Conservation (phyloP, 495 filamentous ascomycete genomes). For the Aspergillus baeticus region DNA sequence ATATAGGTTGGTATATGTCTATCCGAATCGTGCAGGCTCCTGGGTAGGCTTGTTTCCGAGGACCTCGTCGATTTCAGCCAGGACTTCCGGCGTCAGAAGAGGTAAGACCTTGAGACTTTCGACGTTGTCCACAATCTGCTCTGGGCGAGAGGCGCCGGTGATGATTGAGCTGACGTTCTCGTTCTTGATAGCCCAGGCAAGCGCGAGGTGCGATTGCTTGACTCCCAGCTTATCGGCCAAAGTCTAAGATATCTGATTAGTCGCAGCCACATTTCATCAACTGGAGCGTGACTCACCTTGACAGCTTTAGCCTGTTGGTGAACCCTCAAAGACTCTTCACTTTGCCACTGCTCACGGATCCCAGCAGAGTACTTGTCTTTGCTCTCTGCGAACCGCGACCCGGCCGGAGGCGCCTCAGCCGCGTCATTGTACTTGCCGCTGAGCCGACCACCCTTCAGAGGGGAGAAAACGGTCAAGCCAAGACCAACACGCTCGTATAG, state of each 20-base stretch:
- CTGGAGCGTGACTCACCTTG: slow-evolving; percentile 9
- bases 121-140: slow-evolving; percentile 74
- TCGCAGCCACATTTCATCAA: not conserved
- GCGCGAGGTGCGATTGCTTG: slow-evolving; percentile 62
- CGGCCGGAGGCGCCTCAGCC: slow-evolving; percentile 30
- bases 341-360: slow-evolving; percentile 29
- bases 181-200: slow-evolving; percentile 82
- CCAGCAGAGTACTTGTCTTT: slow-evolving; percentile 33
- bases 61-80: slow-evolving; percentile 68
- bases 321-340: slow-evolving; percentile 22
- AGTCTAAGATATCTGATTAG: slow-evolving; percentile 41
- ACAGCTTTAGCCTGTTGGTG: slow-evolving; percentile 27
- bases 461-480: slow-evolving; percentile 73
- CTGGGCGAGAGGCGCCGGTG: slow-evolving; percentile 68
- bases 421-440: slow-evolving; percentile 80
- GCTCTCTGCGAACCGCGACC: slow-evolving; percentile 40
- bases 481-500: slow-evolving; percentile 64
- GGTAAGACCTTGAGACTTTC: slow-evolving; percentile 59
- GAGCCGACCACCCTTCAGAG: slow-evolving; percentile 69
- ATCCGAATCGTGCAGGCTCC: slow-evolving; percentile 17
- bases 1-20: not conserved
- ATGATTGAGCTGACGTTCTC: slow-evolving; percentile 72
- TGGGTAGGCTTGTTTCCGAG: slow-evolving; percentile 61
- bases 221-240: slow-evolving; percentile 68
- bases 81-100: slow-evolving; percentile 63